Evolutionary conservation across 2,329 filamentous ascomycete species (phyloP), one percentile per base, ranked within the genome.

Genomic region (Claviceps humidiphila): DNA sequence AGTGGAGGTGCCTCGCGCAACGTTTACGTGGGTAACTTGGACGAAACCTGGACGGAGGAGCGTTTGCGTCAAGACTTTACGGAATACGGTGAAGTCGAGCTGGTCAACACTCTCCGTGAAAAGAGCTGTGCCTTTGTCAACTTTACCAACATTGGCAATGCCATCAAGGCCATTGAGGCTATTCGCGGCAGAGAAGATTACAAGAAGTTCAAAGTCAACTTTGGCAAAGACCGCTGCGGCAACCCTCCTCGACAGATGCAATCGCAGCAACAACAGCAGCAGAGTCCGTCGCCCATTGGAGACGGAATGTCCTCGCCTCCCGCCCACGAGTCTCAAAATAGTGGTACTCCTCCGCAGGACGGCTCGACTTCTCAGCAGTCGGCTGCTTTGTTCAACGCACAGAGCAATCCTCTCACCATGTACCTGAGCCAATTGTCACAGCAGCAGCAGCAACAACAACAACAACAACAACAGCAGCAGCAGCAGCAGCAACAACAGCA

Each of bases 71-170:
- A 96, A 67, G 93, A 98, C 71, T 98, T 98, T 68, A 87, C 90
- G 38, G 91, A 97, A 67, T 97, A 88, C 62, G 93, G 93, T 58
- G 93, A 98, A 71, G 97, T 98, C 63, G 93, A 98, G 72, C 75
- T 98, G 57, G 89, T 98, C 57, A 98, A 98, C 71, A 87, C 93
- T 16, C 75, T 98, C 55, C 85, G 93, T 51, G 93, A 98, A 76
- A 98, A 98, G 82, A 96, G 90, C 73, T 98, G 93, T 68, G 93
- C 93, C 0, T 98, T 98, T 66, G 93, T 98, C 67, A 98, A 98
- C 74, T 98, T 98, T 68, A 98, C 93, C 65, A 98, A 98, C 73
- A 98, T 98, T 66, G 93, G 93, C 65, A 98, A 98, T 62, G 93
- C 93, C 49, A 98, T 98, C 76, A 98, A 98, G 75, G 93, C 93